Conservation (phyloP, 768 basidiomycete genomes). For the Sistotremastrum niveocremeum region DNA sequence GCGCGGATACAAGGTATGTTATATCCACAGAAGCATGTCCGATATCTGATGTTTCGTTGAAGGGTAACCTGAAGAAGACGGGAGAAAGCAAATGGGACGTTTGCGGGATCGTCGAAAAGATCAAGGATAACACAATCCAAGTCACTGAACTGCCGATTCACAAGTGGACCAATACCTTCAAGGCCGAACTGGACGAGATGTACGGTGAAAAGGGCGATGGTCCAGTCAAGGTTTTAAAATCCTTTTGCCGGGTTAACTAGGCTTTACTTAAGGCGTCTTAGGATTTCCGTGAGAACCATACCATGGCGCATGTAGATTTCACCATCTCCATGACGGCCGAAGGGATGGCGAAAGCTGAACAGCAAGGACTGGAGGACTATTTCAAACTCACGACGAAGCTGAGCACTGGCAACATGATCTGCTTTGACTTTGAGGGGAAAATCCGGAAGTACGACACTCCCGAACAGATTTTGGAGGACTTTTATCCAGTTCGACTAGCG, state of each 20-base stretch:
- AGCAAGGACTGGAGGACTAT: slow-evolving; percentile 77
- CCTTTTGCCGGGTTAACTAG: background rate
- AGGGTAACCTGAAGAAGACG: slow-evolving; percentile 69
- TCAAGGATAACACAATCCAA: slow-evolving; percentile 82
- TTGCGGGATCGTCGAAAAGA: slow-evolving; percentile 55
- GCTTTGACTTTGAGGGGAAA: slow-evolving; percentile 92
- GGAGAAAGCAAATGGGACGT: slow-evolving; percentile 82
- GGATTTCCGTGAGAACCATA: slow-evolving; percentile 98
- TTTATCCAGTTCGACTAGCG: slow-evolving; percentile 76
- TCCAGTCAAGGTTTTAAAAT: slow-evolving; percentile 55
- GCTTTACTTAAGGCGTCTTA: slow-evolving; percentile 18
- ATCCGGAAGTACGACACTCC: slow-evolving; percentile 86
- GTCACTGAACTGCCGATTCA: slow-evolving; percentile 93
- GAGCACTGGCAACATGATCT: slow-evolving; percentile 94
- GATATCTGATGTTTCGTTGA: slow-evolving; percentile 11
- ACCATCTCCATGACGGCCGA: slow-evolving; percentile 67
- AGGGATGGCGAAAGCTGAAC: slow-evolving; percentile 76
- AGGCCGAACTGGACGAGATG: slow-evolving; percentile 83
- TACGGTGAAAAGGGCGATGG: slow-evolving; percentile 76
- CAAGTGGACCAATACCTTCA: slow-evolving; percentile 88
- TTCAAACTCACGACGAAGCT: slow-evolving; percentile 83
- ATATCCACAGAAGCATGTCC: background rate
- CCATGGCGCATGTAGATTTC: slow-evolving; percentile 85
- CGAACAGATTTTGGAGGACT: slow-evolving; percentile 88
- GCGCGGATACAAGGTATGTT: slow-evolving; percentile 59